Evolutionary conservation across 2,329 filamentous ascomycete species (phyloP), one percentile per base, ranked within the genome.

Genomic region (Alternaria rosae): DNA sequence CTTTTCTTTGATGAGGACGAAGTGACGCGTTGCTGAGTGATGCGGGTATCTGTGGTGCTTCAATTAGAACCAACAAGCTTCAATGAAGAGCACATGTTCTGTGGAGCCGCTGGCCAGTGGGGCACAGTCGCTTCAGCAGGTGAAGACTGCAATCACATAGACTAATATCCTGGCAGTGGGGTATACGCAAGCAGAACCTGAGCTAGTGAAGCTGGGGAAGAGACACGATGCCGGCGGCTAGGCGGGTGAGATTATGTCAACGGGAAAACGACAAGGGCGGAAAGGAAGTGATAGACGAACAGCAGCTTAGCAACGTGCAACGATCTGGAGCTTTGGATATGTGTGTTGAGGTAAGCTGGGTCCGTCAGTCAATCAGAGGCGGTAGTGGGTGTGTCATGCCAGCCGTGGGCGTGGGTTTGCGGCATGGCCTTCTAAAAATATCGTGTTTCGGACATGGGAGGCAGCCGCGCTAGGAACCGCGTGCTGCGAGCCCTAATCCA

Each of bases 211-310:
- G 55, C 35, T 51, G 12, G 25, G 32, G 25, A 30, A 44, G 57
- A 48, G 56, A 66, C 68, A 67, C 64, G 64, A 65, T 41, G 60
- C 62, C 65, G 70, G 74, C 74, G 74, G 72, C 55, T 76, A 75
- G 59, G 69, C 68, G 68, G 68, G 74, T 76, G 57, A 76, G 74
- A 73, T 70, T 61, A 57, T 64, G 61, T 64, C 57, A 66, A 58
- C 47, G 54, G 55, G 47, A 51, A 59, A 32, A 42, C 17, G 26
- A 54, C 11, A 20, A 56, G 6, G 20, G 6, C 30, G 25, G 42
- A 44, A 11, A 28, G 48, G 48, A 57, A 54, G 30, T 47, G 59
- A 32, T 52, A 61, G 56, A 58, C 50, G 54, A 59, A 25, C 25
- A 42, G 45, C 32, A 64, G 67, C 66, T 69, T 67, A 67, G 61